A percentile compares a stretch with the other conserved stretches of the same genome.
Conservation (phyloP, 208 protist genomes). For the Leishmania mexicana region DNA sequence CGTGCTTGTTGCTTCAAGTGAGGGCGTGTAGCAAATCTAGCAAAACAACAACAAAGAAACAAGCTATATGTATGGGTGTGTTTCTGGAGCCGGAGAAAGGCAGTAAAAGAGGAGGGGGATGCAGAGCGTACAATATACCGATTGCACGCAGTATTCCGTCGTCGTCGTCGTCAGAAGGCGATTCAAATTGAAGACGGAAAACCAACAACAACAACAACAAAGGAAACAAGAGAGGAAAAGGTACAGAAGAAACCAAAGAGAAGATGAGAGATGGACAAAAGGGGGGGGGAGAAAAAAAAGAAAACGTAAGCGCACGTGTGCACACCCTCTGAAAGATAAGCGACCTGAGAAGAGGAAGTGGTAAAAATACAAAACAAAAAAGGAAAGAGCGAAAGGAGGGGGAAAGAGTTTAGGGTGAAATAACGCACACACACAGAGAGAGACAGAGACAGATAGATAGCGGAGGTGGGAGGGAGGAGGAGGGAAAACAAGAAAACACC, state of each 20-base stretch:
- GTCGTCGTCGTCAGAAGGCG: neutral
- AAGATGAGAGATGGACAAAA: neutral
- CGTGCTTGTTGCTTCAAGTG: neutral
- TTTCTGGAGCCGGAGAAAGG: neutral
- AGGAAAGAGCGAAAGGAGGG: neutral
- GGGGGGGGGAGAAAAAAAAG: neutral
- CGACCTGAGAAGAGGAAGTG: neutral
- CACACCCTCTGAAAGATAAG: neutral
- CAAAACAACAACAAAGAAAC: neutral
- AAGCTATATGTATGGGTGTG: neutral
- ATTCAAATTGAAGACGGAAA: neutral
- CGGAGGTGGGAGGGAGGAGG: neutral
- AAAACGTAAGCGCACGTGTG: no score
- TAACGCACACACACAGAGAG: neutral
- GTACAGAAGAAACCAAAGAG: neutral
- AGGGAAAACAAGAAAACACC: neutral
- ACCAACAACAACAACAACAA: no score
- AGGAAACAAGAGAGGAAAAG: neutral
- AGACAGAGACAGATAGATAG: neutral
- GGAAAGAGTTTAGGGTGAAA: neutral
- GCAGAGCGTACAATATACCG: neutral
- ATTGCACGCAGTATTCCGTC: neutral
- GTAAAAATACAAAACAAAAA: neutral
- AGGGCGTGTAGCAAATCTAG: neutral
- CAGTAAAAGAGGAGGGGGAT: neutral